phyloP scores from a whole-genome alignment of 768 basidiomycete species.

The Gymnopilus dilepis region DNA sequence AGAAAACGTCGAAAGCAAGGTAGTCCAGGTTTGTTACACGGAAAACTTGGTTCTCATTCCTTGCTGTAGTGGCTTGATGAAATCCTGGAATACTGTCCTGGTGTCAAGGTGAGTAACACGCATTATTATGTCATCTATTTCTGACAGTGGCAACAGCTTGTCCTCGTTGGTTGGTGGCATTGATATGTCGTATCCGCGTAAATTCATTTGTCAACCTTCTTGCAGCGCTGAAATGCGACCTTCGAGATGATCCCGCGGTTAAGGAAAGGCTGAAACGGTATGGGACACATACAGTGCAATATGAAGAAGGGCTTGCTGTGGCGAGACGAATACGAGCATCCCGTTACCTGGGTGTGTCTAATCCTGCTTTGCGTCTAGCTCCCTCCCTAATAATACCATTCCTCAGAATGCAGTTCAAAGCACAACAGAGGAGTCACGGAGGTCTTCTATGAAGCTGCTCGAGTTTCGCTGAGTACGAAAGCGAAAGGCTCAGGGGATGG shows the following conservation, averaged over 20 bases:
- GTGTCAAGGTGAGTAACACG: slow-evolving; percentile 77
- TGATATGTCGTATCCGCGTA: neutral
- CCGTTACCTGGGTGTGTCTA: slow-evolving; percentile 80
- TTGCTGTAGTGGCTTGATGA: slow-evolving; percentile 88
- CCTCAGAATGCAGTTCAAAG: slow-evolving; percentile 93
- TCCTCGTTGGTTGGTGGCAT: slow-evolving; percentile 81
- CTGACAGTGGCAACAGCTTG: slow-evolving; percentile 53
- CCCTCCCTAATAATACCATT: neutral
- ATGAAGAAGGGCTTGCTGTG: slow-evolving; percentile 90
- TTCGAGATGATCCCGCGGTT: slow-evolving; percentile 81
- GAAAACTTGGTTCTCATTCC: neutral
- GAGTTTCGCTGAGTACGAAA: slow-evolving; percentile 79
- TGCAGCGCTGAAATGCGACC: slow-evolving; percentile 92
- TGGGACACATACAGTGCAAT: slow-evolving; percentile 77
- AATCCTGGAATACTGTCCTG: slow-evolving; percentile 90
- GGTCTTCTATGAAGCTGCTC: slow-evolving; percentile 90
- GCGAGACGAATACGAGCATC: slow-evolving; percentile 91
- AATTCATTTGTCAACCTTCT: slow-evolving; percentile 12
- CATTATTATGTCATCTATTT: slow-evolving; percentile 1
- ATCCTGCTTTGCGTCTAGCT: neutral
- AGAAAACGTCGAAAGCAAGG: slow-evolving; percentile 96
- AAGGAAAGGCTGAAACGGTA: slow-evolving; percentile 76
- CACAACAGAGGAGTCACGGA: slow-evolving; percentile 95
- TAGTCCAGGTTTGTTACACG: slow-evolving; percentile 29
- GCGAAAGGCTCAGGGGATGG: slow-evolving; percentile 64